Evolutionary conservation across 2,329 filamentous ascomycete species (phyloP), one percentile per base, ranked within the genome.

Genomic region (Trichoderma arundinaceum): DNA sequence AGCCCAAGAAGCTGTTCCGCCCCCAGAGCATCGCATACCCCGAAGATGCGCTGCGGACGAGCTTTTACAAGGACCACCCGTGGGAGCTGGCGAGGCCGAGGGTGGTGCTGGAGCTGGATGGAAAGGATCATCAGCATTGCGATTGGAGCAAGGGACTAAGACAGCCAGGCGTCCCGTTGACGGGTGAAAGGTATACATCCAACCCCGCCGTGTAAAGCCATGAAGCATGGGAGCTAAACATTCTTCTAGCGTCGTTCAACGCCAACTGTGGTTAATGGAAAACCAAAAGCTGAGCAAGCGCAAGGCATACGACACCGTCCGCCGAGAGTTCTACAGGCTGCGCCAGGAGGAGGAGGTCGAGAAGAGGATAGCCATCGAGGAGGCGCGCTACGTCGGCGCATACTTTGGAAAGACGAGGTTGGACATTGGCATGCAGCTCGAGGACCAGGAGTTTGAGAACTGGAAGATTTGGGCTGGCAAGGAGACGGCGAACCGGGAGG

Each of bases 71-170:
- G 74, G 94, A 99, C 77, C 95, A 99, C 76, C 95, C 95, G 5
- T 99, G 95, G 95, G 95, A 99, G 79, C 81, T 99, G 74, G 95
- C 95, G 17, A 86, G 94, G 68, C 95, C 95, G 63, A 86, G 92
- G 71, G 84, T 97, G 66, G 82, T 99, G 53, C 80, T 98, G 9
- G 95, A 99, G 79, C 83, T 88, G 71, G 90, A 94, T 73, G 95
- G 95, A 61, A 91, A 90, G 75, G 94, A 99, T 74, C 83, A 87
- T 59, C 86, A 90, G 76, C 82, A 80, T 63, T 88, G 88, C 72
- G 88, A 97, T 77, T 98, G 94, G 94, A 91, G 89, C 71, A 88
- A 78, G 72, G 86, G 84, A 28, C 77, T 96, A 71, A 81, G 84
- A 72, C 95, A 98, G 79, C 85, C 83, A 6, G 91, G 89, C 41